Evolutionary conservation across 805 yeast species (phyloP).

Genomic region (Yarrowia sp.): DNA sequence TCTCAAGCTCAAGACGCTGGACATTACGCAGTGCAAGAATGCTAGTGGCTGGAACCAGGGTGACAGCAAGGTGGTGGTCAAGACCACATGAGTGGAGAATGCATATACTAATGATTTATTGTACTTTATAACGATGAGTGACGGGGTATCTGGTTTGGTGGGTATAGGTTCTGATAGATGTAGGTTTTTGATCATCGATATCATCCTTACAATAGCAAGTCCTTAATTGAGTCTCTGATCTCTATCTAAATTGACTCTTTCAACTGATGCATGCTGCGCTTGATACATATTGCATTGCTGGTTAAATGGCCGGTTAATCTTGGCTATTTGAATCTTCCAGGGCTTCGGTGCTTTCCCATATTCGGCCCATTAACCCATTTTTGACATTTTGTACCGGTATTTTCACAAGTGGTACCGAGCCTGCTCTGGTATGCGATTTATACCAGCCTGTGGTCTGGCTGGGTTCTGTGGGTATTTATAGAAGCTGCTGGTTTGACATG

Average conservation of each 20-base stretch:
- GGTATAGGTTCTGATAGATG: no score
- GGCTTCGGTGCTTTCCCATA: neutral
- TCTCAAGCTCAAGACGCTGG: constrained; percentile 49
- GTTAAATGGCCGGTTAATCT: neutral
- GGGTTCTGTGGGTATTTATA: neutral
- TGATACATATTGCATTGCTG: neutral
- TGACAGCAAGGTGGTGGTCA: neutral
- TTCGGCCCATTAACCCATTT: neutral
- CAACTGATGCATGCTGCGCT: neutral
- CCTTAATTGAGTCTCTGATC: no score
- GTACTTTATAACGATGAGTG: neutral
- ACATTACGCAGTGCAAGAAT: constrained; percentile 69
- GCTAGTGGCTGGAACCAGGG: constrained; percentile 33
- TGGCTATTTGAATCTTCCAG: neutral
- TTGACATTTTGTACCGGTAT: neutral
- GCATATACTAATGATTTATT: constrained; percentile 5
- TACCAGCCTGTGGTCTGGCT: no score
- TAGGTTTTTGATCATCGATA: no score
- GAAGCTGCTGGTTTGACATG: no score
- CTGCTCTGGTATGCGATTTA: neutral
- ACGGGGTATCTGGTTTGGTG: no score
- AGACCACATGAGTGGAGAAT: neutral
- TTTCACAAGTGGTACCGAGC: no score
- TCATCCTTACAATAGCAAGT: no score
- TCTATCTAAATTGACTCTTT: neutral